Base-by-base conservation (phyloP, 805 yeast species). In the Candida pseudofarinosa region DNA sequence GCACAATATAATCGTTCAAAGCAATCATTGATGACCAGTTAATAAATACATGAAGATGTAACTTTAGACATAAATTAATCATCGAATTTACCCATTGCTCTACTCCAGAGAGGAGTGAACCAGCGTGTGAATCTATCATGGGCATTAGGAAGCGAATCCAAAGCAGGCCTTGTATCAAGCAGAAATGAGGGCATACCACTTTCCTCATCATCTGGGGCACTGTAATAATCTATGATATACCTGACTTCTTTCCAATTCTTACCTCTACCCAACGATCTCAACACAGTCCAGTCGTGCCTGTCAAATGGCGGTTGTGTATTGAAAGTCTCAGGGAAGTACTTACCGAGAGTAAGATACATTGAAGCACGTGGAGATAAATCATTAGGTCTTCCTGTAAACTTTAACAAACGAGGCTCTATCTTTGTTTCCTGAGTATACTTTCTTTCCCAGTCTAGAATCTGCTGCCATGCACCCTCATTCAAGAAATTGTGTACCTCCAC, bases 381-480 rank as follows among this genome's bases (percentile, higher is more conserved):
- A 50, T 84, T 77, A 0, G 99, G 98, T 53, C 90, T 80, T 19
- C 99, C 99, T 20, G 93, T 88, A 64, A 93, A 93, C 59, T 83
- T 81, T 46, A 82, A 68, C 45, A 93, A 71, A 46, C 97, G 78
- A 7, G 98, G 98, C 49, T 74, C 79, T 17, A 74, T 65, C 23
- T 74, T 65, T 4, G 83, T 69, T 47, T 67, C 55, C 33, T 65
- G 65, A 3, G 87, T 76, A 61, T 90, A 77, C 42, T 82, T 81
- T 48, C 73, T 63, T 67, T 93, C 99, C 99, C 99, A 93, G 45
- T 83, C 78, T 49, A 88, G 69, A 42, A 93, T 89, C 60, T 93
- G 97, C 46, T 79, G 79, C 99, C 99, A 93, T 8, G 97, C 97
- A 12, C 96, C 97, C 62, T 93, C 99, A 62, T 93, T 93, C 49